These are phyloP conservation scores for Heliamphora exappendiculata DNA, from an alignment of 148 eudicot species.

Conservation along the genomic window DNA sequence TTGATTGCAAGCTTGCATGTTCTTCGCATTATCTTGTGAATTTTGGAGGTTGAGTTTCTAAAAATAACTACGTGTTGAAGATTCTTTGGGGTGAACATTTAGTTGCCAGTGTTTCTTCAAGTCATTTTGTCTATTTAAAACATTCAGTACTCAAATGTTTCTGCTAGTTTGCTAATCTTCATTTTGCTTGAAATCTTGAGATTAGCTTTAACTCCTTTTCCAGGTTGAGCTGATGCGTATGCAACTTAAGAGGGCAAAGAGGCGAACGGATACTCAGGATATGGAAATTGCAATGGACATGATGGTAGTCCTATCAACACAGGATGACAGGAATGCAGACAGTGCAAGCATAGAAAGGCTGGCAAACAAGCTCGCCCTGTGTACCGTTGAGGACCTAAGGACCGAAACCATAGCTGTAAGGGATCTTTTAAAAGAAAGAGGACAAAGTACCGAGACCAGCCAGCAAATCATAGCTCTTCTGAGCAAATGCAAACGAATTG, in stretches of 20 bases:
- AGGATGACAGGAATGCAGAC: constrained; percentile 42
- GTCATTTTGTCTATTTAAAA: neutral
- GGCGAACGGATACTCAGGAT: constrained; percentile 65
- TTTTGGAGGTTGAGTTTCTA: neutral
- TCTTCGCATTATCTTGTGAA: neutral
- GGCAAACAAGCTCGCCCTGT: constrained; percentile 51
- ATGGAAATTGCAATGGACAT: constrained; percentile 62
- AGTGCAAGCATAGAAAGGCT: constrained; percentile 44
- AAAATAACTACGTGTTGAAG: no score
- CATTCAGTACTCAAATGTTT: neutral
- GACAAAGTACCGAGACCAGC: constrained; percentile 34
- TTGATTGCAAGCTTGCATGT: neutral
- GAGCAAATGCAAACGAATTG: constrained; percentile 50
- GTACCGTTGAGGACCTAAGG: constrained; percentile 40
- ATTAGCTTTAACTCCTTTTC: neutral
- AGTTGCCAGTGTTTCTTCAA: neutral
- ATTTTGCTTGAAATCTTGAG: neutral
- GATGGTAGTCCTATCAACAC: constrained; percentile 40
- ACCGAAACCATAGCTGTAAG: constrained; percentile 42
- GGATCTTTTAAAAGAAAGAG: constrained; percentile 46
- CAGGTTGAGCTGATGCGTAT: constrained; percentile 53
- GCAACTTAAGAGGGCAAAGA: constrained; percentile 60
- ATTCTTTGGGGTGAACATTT: no score
- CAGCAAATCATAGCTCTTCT: constrained; percentile 38
- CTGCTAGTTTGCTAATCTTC: neutral